phyloP scores from a whole-genome alignment of 1,139 yeast species.

The Hemisphaericaspora subhashii region DNA sequence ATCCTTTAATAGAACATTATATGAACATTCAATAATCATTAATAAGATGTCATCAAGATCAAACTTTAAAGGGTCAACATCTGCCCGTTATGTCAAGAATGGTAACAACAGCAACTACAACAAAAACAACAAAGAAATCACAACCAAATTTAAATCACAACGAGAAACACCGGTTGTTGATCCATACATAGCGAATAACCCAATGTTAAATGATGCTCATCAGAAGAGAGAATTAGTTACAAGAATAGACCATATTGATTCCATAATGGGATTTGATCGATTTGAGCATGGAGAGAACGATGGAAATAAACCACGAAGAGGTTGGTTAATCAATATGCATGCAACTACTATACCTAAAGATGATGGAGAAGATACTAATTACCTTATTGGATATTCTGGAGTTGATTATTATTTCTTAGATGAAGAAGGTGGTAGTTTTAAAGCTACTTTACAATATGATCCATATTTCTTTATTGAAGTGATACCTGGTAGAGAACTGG shows the following conservation, averaged over 20 bases:
- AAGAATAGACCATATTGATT: conserved; percentile 64
- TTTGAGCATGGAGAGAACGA: conserved; percentile 61
- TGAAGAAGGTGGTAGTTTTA: conserved; percentile 96
- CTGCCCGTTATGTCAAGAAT: conserved; percentile 59
- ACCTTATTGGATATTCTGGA: conserved; percentile 70
- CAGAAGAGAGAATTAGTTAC: conserved; percentile 44
- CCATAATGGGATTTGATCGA: conserved; percentile 82
- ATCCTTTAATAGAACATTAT: neutral
- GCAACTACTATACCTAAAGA: conserved; percentile 60
- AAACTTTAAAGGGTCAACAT: conserved; percentile 47
- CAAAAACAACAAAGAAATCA: too few species aligned
- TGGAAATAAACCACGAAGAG: conserved; percentile 58
- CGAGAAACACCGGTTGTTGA: conserved; percentile 18
- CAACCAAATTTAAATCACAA: conserved; percentile 15
- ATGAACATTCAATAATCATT: neutral
- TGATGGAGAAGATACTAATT: conserved; percentile 24
- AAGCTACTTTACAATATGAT: conserved; percentile 76
- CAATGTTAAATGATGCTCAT: conserved; percentile 43
- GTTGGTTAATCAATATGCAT: conserved; percentile 92
- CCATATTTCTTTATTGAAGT: conserved; percentile 86
- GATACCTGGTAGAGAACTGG: conserved; percentile 65
- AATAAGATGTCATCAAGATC: conserved; percentile 10
- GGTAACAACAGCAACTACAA: too few species aligned
- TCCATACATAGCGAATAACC: conserved; percentile 32
- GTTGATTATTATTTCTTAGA: conserved; percentile 96